phyloP scores from a whole-genome alignment of 1,284 basidiomycete genomes.

The Microbotryum intermedium region DNA sequence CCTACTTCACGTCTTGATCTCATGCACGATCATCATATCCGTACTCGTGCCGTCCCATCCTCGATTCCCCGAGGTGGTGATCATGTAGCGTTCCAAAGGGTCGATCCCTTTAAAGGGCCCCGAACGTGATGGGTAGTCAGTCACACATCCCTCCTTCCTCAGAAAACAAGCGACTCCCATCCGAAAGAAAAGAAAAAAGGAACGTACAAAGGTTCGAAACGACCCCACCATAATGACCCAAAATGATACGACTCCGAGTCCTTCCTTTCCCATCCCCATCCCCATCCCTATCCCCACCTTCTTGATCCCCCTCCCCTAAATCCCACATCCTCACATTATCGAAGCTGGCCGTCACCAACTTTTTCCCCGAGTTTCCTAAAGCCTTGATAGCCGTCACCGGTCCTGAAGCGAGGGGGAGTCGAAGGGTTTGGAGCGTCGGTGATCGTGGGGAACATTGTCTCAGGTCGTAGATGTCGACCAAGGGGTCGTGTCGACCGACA shows the following conservation, averaged over 20 bases:
- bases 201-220: conserved; percentile 70
- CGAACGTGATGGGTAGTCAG: background rate
- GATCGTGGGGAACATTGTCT: conserved; percentile 50
- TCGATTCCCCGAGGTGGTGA: conserved; percentile 85
- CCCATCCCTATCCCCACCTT: conserved; percentile 52
- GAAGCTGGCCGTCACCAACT: conserved; percentile 66
- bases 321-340: conserved; percentile 96
- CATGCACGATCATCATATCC: conserved; percentile 77
- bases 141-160: too few relatives aligned
- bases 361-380: conserved; percentile 72
- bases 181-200: background rate
- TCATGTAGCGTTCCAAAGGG: conserved; percentile 70
- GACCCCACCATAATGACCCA: conserved; percentile 89
- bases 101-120: conserved; percentile 55
- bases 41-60: conserved; percentile 91
- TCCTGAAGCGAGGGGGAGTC: conserved; percentile 75
- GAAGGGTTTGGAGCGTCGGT: conserved; percentile 51
- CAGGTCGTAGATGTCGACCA: conserved; percentile 90
- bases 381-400: conserved; percentile 81
- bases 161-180: background rate
- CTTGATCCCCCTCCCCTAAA: conserved; percentile 43
- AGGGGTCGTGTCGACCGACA: conserved; percentile 82
- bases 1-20: conserved; percentile 51
- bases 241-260: conserved; percentile 87
- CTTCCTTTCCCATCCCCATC: conserved; percentile 39